Evolutionary conservation across 139 green algal species (phyloP).

Genomic region (Asterochloris sp.): DNA sequence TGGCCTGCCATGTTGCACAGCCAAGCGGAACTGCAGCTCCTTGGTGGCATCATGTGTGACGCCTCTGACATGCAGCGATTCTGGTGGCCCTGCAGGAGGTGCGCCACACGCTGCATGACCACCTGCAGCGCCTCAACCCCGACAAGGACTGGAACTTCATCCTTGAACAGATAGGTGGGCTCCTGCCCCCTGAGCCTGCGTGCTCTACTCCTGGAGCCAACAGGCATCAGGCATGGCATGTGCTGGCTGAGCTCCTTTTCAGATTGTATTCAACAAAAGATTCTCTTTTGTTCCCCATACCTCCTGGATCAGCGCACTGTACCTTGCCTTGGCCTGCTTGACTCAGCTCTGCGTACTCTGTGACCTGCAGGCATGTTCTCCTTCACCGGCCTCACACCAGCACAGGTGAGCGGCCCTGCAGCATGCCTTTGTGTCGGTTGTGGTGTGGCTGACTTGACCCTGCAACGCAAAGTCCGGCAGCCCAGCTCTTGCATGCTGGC

Average conservation of each 20-base stretch:
- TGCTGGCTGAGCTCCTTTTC: conserved; percentile 37
- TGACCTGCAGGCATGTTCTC: conserved; percentile 83
- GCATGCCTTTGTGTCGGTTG: no score
- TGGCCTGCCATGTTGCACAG: no score
- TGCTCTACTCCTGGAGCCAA: neutral
- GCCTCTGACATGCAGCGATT: no score
- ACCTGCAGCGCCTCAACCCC: conserved; percentile 62
- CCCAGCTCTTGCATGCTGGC: no score
- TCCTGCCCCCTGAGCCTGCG: conserved; percentile 15
- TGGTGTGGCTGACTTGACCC: no score
- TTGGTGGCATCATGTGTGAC: no score
- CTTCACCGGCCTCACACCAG: conserved; percentile 85
- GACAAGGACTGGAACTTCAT: conserved; percentile 92
- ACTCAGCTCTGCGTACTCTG: no score
- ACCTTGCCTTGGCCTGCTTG: no score
- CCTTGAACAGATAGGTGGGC: conserved; percentile 53
- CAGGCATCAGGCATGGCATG: neutral
- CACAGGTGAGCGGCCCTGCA: conserved; percentile 40
- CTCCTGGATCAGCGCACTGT: no score
- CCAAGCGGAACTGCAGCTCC: no score
- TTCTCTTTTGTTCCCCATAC: no score
- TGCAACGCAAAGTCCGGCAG: no score
- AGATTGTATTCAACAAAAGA: conserved; percentile 43
- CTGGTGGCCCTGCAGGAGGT: conserved; percentile 47
- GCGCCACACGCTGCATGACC: conserved; percentile 67